Conservation (phyloP, 2,329 filamentous ascomycete species). For the Calycina herbarum region DNA sequence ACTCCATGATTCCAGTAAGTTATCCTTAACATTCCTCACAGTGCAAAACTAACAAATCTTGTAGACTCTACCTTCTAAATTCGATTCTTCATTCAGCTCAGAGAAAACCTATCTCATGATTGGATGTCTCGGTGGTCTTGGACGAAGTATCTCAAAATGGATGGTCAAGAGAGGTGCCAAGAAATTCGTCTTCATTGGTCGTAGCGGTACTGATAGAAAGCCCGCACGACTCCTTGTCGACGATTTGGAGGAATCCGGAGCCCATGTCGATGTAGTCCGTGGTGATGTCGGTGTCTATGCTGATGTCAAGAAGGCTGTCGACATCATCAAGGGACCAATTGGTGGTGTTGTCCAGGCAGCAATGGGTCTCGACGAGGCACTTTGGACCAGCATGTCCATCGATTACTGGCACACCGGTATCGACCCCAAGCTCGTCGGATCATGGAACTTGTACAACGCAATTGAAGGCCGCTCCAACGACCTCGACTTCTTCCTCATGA, state of each 20-base stretch:
- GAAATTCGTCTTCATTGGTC: slow-evolving; percentile 20
- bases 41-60: neutral
- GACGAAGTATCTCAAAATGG: slow-evolving; percentile 22
- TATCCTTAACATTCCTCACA: neutral
- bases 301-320: slow-evolving; percentile 11
- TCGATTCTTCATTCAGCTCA: slow-evolving; percentile 10
- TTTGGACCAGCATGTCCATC: slow-evolving; percentile 12
- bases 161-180: slow-evolving; percentile 21
- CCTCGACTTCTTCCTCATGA: slow-evolving; percentile 43
- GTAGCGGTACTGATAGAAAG: slow-evolving; percentile 17
- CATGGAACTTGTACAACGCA: slow-evolving; percentile 21
- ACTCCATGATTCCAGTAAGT: slow-evolving; percentile 13
- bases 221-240: slow-evolving; percentile 31
- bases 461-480: neutral
- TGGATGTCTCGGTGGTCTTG: slow-evolving; percentile 25
- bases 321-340: neutral
- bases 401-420: slow-evolving; percentile 12
- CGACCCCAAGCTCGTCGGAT: slow-evolving; percentile 9
- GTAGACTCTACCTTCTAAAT: slow-evolving; percentile 13
- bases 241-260: slow-evolving; percentile 25
- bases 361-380: slow-evolving; percentile 23
- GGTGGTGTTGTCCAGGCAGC: slow-evolving; percentile 14
- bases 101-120: slow-evolving; percentile 21
- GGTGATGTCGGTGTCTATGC: slow-evolving; percentile 22
- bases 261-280: slow-evolving; percentile 22